A percentile compares a stretch with the other conserved stretches of the same genome.
phyloP scores from a whole-genome alignment of 495 filamentous ascomycete species.

The Penicillium fimorum region DNA sequence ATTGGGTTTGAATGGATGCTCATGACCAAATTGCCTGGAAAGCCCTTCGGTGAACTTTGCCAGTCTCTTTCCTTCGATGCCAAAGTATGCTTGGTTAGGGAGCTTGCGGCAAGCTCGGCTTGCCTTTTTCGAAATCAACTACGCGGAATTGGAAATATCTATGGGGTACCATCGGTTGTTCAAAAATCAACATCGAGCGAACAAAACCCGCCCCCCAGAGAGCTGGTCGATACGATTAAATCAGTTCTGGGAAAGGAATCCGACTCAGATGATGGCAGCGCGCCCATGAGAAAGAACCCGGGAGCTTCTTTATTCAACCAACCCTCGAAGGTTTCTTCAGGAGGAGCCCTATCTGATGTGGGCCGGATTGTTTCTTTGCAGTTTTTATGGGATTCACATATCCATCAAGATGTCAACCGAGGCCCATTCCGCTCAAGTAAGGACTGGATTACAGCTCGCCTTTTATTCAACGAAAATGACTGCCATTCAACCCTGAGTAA shows the following conservation, averaged over 20 bases:
- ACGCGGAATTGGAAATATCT: slow-evolving; percentile 14
- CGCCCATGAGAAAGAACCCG: not conserved
- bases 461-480: not conserved
- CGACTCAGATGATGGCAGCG: not conserved
- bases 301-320: not conserved
- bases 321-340: not conserved
- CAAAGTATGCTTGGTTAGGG: slow-evolving; percentile 5
- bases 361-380: not conserved
- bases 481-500: not conserved
- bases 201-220: not conserved
- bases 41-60: slow-evolving; percentile 41
- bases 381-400: not conserved
- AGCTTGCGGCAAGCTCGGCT: not conserved
- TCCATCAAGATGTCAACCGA: not conserved
- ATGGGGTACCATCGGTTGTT: not conserved
- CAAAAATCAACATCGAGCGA: not conserved
- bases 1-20: slow-evolving; percentile 62
- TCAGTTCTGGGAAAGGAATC: not conserved
- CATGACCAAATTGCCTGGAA: slow-evolving; percentile 50
- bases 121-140: slow-evolving; percentile 5
- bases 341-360: not conserved
- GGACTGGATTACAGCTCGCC: not conserved
- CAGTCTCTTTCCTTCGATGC: slow-evolving; percentile 22
- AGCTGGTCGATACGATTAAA: not conserved
- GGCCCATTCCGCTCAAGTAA: slow-evolving; percentile 1